These are phyloP conservation scores for Rugonectria rugulosa DNA, from an alignment of 2,329 filamentous ascomycete genomes.

Conservation along the genomic window DNA sequence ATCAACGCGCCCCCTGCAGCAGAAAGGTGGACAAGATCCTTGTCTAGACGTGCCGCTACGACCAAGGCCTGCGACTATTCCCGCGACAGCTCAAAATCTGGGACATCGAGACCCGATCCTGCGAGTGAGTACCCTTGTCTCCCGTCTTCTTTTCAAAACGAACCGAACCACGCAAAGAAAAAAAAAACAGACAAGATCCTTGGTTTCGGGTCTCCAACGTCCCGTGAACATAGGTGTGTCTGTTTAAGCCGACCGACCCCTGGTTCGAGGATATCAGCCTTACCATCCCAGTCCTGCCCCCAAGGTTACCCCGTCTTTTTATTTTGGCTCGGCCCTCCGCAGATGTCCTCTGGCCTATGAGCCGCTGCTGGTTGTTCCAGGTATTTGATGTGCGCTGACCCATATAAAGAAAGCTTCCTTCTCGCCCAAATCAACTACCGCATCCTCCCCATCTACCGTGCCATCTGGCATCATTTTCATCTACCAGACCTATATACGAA, in stretches of 20 bases:
- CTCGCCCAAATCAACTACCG: slow-evolving; percentile 16
- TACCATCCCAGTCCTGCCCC: slow-evolving; percentile 21
- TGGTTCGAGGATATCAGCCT: slow-evolving; percentile 25
- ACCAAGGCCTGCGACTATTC: slow-evolving; percentile 10
- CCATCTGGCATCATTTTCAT: background rate
- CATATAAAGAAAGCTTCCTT: slow-evolving; percentile 15
- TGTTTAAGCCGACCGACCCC: slow-evolving; percentile 19
- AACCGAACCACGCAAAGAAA: slow-evolving; percentile 1
- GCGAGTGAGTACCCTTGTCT: slow-evolving; percentile 3
- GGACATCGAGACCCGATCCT: slow-evolving; percentile 1
- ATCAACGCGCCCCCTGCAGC: background rate
- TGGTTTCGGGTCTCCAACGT: slow-evolving; percentile 6
- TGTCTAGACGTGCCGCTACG: slow-evolving; percentile 9
- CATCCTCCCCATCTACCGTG: slow-evolving; percentile 10
- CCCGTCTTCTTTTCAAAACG: background rate
- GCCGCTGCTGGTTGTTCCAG: slow-evolving; percentile 11
- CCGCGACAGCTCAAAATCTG: slow-evolving; percentile 7
- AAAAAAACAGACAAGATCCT: background rate
- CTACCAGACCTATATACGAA: background rate
- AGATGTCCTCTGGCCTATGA: slow-evolving; percentile 15
- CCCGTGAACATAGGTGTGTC: slow-evolving; percentile 14
- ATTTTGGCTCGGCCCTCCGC: slow-evolving; percentile 20
- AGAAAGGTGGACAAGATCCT: slow-evolving; percentile 4
- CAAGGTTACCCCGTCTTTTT: slow-evolving; percentile 26
- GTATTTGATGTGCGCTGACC: slow-evolving; percentile 16